Percentiles rank a stretch among this genome's conserved stretches.
Evolutionary conservation across 2,329 filamentous ascomycete genomes (phyloP).

Genomic region (Fusarium sp.): DNA sequence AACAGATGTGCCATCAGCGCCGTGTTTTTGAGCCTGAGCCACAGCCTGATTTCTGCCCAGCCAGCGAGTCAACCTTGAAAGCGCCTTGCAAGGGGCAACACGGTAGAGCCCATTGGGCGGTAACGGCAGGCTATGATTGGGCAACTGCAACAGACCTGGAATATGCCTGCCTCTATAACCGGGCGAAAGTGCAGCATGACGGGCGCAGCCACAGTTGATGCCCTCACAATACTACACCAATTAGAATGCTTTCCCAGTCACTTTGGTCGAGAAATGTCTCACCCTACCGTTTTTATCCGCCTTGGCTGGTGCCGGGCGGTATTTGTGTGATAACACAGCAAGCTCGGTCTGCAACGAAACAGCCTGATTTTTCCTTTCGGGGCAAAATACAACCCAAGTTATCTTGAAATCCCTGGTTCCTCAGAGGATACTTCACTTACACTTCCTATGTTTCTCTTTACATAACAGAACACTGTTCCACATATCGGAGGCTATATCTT

Average conservation of each 20-base stretch:
- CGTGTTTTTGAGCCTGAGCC: background rate
- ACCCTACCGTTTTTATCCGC: background rate
- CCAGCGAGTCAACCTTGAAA: background rate
- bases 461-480: too few relatives aligned
- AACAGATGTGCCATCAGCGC: background rate
- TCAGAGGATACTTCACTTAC: too few relatives aligned
- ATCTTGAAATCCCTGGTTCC: too few relatives aligned
- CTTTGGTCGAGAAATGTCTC: background rate
- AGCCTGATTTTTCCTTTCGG: background rate
- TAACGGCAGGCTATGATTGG: background rate
- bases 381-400: background rate
- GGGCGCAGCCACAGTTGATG: background rate
- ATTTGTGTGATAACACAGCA: background rate
- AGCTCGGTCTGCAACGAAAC: accelerated
- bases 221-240: background rate
- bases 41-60: background rate
- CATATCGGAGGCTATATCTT: too few relatives aligned
- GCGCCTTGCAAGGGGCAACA: background rate
- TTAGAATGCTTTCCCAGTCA: background rate
- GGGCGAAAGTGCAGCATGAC: background rate
- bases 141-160: background rate
- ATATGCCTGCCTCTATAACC: background rate
- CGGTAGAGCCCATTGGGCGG: background rate
- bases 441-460: too few relatives aligned
- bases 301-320: background rate